Evolutionary conservation across 495 filamentous ascomycete genomes (phyloP), one percentile per base, ranked within the genome.

Genomic region (Penicillium argentinense): DNA sequence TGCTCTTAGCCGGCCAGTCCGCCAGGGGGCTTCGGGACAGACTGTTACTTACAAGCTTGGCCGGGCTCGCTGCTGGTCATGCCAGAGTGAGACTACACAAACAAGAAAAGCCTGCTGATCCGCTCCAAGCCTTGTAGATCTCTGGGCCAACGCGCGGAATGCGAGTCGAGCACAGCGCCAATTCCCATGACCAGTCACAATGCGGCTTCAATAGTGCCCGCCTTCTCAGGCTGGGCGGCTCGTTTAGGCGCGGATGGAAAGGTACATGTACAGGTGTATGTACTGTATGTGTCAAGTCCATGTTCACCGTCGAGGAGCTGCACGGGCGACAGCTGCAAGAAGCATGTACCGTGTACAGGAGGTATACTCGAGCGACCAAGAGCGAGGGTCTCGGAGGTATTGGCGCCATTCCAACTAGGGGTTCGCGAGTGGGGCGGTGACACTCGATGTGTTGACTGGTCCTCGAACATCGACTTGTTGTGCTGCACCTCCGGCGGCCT

Each of bases 391-490:
- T 51, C 53, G 42, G 47, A 51, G 43, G 37, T 44, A 51, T 51
- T 47, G 40, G 43, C 42, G 43, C 47, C 42, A 49, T 36, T 30
- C 41, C 44, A 49, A 43, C 47, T 51, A 56, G 44, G 49, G 51
- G 43, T 42, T 50, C 25, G 27, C 41, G 11, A 11, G 28, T 42
- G 52, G 49, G 42, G 38, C 27, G 40, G 33, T 26, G 45, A n/a
- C 19, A 27, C 32, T 36, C 27, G 55, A 58, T 54, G 50, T 57
- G 44, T 60, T n/a, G n/a, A n/a, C n/a, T n/a, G n/a, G n/a, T n/a
- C n/a, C n/a, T n/a, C n/a, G n/a, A n/a, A n/a, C n/a, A n/a, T n/a
- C 54, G 43, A 27, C 11, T 41, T 19, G 33, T 36, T 21, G 25
- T 14, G 28, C n/a, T 39, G 42, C 37, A 50, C 23, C 28, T 11